phyloP scores from a whole-genome alignment of 805 yeast genomes.

The Zygoascus biomembranicola region DNA sequence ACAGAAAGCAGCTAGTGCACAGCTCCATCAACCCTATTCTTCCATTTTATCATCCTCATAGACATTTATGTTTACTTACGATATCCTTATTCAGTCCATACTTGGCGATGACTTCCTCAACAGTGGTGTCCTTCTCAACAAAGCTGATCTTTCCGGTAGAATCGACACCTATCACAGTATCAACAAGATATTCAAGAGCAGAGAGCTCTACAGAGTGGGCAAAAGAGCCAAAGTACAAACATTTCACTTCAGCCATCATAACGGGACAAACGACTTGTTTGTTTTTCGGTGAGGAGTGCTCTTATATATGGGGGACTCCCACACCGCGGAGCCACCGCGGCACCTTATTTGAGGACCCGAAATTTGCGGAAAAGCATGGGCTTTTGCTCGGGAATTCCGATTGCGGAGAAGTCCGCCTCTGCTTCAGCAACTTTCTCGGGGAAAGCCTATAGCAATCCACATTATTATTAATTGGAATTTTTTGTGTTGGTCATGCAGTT shows the following conservation, averaged over 20 bases:
- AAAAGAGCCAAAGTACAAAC: constrained; percentile 13
- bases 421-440: no score
- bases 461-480: no score
- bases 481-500: no score
- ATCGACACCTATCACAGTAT: constrained; percentile 59
- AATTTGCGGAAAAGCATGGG: no score
- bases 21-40: no score
- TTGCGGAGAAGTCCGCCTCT: no score
- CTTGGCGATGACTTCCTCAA: constrained; percentile 26
- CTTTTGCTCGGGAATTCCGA: no score
- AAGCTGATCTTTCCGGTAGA: constrained; percentile 44
- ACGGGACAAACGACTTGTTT: not conserved
- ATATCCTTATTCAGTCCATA: constrained; percentile 9
- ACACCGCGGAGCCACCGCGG: not conserved
- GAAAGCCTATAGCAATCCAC: no score
- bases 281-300: not conserved
- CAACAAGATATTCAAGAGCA: constrained; percentile 44
- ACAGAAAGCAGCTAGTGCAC: no score
- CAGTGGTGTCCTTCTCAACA: constrained; percentile 20
- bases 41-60: no score
- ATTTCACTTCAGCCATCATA: not conserved
- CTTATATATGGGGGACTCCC: not conserved
- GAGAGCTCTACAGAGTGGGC: constrained; percentile 9
- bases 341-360: not conserved
- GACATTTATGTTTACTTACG: not conserved